Evolutionary conservation across 2,329 filamentous ascomycete species (phyloP).

Genomic region (Monosporascus sp.): DNA sequence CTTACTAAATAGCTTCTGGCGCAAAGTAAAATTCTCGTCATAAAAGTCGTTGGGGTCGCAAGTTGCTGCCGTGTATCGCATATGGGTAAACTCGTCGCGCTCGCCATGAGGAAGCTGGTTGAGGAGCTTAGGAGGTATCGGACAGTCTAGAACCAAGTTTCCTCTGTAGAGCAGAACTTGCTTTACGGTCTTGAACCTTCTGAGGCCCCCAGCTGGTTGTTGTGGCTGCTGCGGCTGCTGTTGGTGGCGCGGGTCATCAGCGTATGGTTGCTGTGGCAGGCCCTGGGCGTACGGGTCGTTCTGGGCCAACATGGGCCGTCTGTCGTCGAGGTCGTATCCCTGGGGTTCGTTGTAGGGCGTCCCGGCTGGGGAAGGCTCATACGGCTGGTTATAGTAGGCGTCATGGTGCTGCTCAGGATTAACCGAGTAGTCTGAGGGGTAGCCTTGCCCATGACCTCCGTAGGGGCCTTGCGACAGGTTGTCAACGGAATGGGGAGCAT

Average conservation of each 20-base stretch:
- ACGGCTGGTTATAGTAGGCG: conserved; percentile 78
- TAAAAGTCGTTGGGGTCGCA: conserved; percentile 95
- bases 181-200: conserved; percentile 97
- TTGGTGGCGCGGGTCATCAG: conserved; percentile 33
- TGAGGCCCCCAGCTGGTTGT: conserved; percentile 57
- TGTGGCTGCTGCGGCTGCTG: conserved; percentile 30
- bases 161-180: conserved; percentile 96
- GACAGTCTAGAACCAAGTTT: conserved; percentile 94
- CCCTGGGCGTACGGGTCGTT: conserved; percentile 42
- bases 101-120: conserved; percentile 87
- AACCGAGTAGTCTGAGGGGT: conserved; percentile 64
- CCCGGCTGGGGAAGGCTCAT: conserved; percentile 60
- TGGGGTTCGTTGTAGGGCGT: conserved; percentile 54
- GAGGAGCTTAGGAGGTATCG: conserved; percentile 81
- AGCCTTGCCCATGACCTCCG: conserved; percentile 42
- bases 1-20: conserved; percentile 82
- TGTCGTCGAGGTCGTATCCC: conserved; percentile 67
- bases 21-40: conserved; percentile 80
- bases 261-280: conserved; percentile 36
- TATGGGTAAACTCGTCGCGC: conserved; percentile 87
- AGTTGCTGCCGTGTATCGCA: conserved; percentile 98
- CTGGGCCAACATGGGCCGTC: conserved; percentile 69
- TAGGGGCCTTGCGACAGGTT: conserved; percentile 42
- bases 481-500: conserved; percentile 65
- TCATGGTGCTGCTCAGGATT: conserved; percentile 85